Evolutionary conservation across 2,329 filamentous ascomycete genomes (phyloP).

Genomic region (Lachnellula suecica): DNA sequence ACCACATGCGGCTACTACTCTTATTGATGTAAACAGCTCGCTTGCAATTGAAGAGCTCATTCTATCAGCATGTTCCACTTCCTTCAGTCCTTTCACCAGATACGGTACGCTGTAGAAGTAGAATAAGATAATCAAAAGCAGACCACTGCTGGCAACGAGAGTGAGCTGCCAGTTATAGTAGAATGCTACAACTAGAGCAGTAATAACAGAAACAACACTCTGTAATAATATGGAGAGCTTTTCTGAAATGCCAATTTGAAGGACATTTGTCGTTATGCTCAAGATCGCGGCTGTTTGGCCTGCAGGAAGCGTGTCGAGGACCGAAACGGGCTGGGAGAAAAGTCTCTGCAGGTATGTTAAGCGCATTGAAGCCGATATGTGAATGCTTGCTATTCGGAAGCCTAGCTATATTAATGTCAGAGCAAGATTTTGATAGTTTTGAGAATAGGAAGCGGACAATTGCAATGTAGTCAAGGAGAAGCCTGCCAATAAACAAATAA

Average conservation of each 20-base stretch:
- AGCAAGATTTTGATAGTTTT: background rate
- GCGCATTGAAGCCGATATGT: conserved; percentile 58
- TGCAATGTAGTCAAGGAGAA: conserved; percentile 53
- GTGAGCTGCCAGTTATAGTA: conserved; percentile 92
- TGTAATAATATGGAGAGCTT: conserved; percentile 79
- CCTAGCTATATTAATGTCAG: conserved; percentile 26
- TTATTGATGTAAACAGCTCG: conserved; percentile 90
- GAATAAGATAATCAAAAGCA: conserved; percentile 74
- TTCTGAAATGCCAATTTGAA: conserved; percentile 92
- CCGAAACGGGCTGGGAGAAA: conserved; percentile 64
- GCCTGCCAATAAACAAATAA: conserved; percentile 56
- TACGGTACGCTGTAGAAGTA: conserved; percentile 74
- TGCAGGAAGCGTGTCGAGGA: conserved; percentile 63
- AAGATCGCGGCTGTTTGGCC: conserved; percentile 63
- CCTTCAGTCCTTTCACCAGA: conserved; percentile 79
- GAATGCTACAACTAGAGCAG: conserved; percentile 89
- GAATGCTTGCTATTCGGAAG: conserved; percentile 60
- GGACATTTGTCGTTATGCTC: conserved; percentile 76
- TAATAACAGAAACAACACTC: conserved; percentile 78
- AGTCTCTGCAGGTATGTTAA: conserved; percentile 62
- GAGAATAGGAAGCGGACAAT: conserved; percentile 39
- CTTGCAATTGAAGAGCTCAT: conserved; percentile 85
- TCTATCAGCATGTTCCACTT: conserved; percentile 76
- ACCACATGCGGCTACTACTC: conserved; percentile 89
- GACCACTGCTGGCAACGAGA: conserved; percentile 78